phyloP scores from a whole-genome alignment of 2,329 filamentous ascomycete genomes.

The Sporothrix brunneoviolacea region DNA sequence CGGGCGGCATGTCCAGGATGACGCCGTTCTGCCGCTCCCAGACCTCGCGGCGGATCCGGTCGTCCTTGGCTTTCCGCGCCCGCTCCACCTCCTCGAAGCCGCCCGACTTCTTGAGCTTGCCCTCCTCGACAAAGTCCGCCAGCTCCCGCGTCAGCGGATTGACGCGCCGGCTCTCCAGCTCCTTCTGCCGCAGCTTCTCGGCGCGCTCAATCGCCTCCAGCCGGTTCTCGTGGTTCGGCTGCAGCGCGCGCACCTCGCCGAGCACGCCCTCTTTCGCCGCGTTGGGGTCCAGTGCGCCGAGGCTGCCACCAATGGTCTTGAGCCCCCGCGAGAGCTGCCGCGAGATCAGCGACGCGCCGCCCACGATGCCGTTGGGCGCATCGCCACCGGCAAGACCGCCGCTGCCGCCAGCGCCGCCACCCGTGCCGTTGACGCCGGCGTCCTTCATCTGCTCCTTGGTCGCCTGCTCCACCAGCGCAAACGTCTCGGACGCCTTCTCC shows the following conservation, averaged over 20 bases:
- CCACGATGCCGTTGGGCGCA: constrained; percentile 4
- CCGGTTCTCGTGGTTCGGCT: constrained; percentile 88
- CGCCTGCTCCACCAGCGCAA: constrained; percentile 90
- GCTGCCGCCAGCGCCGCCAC: constrained; percentile 37
- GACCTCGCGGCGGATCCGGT: constrained; percentile 73
- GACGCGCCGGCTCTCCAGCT: constrained; percentile 69
- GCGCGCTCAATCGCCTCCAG: constrained; percentile 96
- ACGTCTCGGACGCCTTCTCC: constrained; percentile 89
- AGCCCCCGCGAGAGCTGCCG: constrained; percentile 51
- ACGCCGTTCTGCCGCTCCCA: constrained; percentile 61
- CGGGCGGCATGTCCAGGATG: constrained; percentile 28
- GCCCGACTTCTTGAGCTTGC: constrained; percentile 90
- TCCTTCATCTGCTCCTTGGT: constrained; percentile 96
- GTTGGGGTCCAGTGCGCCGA: constrained; percentile 52
- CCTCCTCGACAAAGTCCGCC: constrained; percentile 75
- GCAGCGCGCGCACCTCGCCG: constrained; percentile 85
- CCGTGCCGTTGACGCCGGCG: constrained; percentile 40
- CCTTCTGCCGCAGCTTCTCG: constrained; percentile 82
- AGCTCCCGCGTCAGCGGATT: constrained; percentile 81
- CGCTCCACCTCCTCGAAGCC: constrained; percentile 92
- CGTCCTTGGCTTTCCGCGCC: constrained; percentile 75
- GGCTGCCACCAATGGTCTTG: constrained; percentile 43
- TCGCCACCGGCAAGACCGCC: constrained; percentile 43
- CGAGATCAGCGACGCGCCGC: constrained; percentile 15
- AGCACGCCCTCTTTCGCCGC: constrained; percentile 87